Evolutionary conservation across 176 grass and related monocot genomes (phyloP).

Genomic region (Oryza glaberrima): DNA sequence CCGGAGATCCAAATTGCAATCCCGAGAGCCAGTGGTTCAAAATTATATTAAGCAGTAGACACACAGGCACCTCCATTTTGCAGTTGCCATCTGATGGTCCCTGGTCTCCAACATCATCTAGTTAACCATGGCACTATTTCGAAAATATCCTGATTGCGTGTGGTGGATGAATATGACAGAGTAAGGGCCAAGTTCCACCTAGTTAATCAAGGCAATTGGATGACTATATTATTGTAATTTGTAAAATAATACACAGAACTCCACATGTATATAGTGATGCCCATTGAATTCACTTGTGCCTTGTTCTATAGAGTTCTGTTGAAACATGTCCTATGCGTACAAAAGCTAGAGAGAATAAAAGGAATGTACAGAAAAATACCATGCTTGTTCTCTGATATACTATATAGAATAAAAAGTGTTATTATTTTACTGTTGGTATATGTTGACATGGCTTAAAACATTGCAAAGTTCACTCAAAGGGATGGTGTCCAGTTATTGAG

Average conservation of each 20-base stretch:
- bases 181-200: not conserved
- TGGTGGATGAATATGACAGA: not conserved
- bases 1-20: slow-evolving; percentile 57
- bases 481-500: not conserved
- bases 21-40: slow-evolving; percentile 95
- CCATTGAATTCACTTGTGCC: not conserved
- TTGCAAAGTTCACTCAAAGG: not conserved
- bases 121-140: not conserved
- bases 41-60: slow-evolving; percentile 67
- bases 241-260: not conserved
- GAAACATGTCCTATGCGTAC: slow-evolving; percentile 11
- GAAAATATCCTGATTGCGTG: not conserved
- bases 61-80: slow-evolving; percentile 48
- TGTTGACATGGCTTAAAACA: not conserved
- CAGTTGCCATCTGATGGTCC: slow-evolving; percentile 50
- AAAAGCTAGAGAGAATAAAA: slow-evolving; percentile 24
- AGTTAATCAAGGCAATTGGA: not conserved
- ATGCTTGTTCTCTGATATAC: not conserved
- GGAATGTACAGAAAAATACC: not conserved
- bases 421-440: not conserved
- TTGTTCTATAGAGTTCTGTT: not conserved
- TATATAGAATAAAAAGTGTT: slow-evolving; percentile 7
- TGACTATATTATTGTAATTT: not conserved
- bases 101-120: slow-evolving; percentile 29
- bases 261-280: not conserved